Conservation (phyloP, 106 monocot species). For the Acorus gramineus region DNA sequence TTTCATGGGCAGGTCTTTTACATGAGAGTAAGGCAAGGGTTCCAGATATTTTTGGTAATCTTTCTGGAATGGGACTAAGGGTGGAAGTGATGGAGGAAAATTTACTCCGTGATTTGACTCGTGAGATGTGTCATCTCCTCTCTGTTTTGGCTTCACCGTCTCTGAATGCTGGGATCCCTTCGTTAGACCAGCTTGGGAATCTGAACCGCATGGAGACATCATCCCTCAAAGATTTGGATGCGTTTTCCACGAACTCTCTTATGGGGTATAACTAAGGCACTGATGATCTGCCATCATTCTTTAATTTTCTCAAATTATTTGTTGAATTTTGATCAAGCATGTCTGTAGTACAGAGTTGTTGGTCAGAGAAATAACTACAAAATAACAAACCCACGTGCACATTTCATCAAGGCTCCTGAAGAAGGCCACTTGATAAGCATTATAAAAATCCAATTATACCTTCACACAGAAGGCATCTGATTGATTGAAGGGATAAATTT, state of each 20-base stretch:
- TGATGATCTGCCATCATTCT: neutral
- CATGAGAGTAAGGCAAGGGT: constrained; percentile 75
- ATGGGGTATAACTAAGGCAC: constrained; percentile 33
- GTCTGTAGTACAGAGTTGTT: no score
- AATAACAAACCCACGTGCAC: no score
- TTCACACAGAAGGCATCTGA: no score
- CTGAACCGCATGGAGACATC: constrained; percentile 36
- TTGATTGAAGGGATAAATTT: no score
- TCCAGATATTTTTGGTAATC: constrained; percentile 71
- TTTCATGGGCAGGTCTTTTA: constrained; percentile 75
- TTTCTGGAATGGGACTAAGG: constrained; percentile 69
- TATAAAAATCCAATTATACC: no score
- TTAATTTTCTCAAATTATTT: neutral
- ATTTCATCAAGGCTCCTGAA: no score
- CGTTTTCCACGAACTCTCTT: constrained; percentile 52
- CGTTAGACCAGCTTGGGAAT: constrained; percentile 71
- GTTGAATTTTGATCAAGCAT: no score
- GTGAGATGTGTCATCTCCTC: constrained; percentile 73
- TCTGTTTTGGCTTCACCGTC: constrained; percentile 56
- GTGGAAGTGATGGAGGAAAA: constrained; percentile 98
- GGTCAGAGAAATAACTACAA: no score
- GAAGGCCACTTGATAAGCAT: no score
- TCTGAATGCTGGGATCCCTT: constrained; percentile 60
- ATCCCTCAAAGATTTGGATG: constrained; percentile 38
- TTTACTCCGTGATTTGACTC: constrained; percentile 73